Evolutionary conservation across 139 green algal species (phyloP), one percentile per base, ranked within the genome.

Genomic region (Auxenochlorella pyrenoidosa): DNA sequence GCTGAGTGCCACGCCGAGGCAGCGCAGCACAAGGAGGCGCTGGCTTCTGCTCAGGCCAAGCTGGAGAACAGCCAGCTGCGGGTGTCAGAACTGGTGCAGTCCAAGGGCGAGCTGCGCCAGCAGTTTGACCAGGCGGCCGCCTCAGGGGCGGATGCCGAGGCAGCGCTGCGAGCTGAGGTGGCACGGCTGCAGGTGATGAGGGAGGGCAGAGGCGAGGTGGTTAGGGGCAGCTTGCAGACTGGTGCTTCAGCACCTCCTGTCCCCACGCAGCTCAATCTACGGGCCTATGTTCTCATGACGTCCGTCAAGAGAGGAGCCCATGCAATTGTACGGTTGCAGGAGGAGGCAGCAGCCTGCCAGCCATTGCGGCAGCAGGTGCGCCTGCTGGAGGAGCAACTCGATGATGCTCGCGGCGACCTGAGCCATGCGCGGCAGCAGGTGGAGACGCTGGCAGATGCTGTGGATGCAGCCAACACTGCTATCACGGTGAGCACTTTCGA

Each of bases 21-120:
- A 26, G 26, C 80, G 36, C 43, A 75, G 30, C 51, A 66, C 28
- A 88, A 80, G 0, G 59, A 75, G 72, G 63, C 73, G 70, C 84
- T 93, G 87, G 58, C 68, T 1, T 60, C 43, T 16, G 81, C 89
- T 22, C 84, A 89, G 76, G 85, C 83, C 36, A 68, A 87, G 26
- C 75, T 93, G 68, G 75, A 89, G 41, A 54, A 65, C 34, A 87
- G 41, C 38, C 76, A 90, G 72, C 71, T 84, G 47, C 60, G 90
- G 28, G 60, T 90, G 68, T 60, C 71, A 12, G 88, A 92, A 82
- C 84, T 93, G 73, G 73, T 92, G 19, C 84, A 89, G 68, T 77
- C 90, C 26, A 72, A 93, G 38, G 88, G 71, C 38, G 75, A 77
- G 72, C 82, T 92, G 87, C 85, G 86, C 19, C 73, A 88, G 72